Percentiles rank a stretch among this genome's conserved stretches.
Conservation (phyloP, 176 grass and related monocot genomes). For the Phragmites australis region DNA sequence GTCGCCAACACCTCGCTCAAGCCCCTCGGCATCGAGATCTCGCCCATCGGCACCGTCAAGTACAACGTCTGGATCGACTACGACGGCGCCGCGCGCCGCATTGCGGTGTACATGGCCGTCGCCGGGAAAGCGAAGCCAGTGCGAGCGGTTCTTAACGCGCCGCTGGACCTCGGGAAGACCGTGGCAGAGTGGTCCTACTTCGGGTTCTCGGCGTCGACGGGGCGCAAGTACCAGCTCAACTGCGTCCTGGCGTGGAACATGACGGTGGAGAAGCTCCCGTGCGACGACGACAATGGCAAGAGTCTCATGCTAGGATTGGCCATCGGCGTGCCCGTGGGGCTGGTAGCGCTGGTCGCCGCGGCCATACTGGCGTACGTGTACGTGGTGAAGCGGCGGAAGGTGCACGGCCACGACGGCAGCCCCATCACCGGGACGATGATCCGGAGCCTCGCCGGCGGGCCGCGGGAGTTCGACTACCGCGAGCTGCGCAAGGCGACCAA, state of each 20-base stretch:
- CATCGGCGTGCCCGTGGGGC: conserved; percentile 40
- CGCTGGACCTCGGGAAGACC: conserved; percentile 51
- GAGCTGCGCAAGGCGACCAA: conserved; percentile 77
- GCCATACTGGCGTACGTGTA: conserved; percentile 38
- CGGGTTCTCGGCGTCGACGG: conserved; percentile 81
- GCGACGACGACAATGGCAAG: background rate
- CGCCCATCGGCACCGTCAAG: conserved; percentile 35
- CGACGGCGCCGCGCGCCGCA: conserved; percentile 44
- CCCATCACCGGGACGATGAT: conserved; percentile 52
- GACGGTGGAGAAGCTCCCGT: conserved; percentile 63
- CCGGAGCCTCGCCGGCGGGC: conserved; percentile 72
- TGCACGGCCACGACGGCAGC: conserved; percentile 33
- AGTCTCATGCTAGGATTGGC: conserved; percentile 4
- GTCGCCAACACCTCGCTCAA: conserved; percentile 31
- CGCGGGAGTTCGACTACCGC: conserved; percentile 74
- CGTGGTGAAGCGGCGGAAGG: conserved; percentile 35
- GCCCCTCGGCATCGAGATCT: conserved; percentile 63
- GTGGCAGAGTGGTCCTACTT: conserved; percentile 55
- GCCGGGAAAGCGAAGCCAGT: conserved; percentile 3
- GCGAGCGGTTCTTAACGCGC: conserved; percentile 38
- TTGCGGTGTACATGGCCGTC: conserved; percentile 64
- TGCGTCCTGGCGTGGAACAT: conserved; percentile 89
- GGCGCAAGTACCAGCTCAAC: conserved; percentile 72
- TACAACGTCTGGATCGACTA: conserved; percentile 87
- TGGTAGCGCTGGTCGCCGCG: background rate